Base-by-base conservation (phyloP, 192 early-diverging fungal genomes). In the Radiomyces spectabilis region DNA sequence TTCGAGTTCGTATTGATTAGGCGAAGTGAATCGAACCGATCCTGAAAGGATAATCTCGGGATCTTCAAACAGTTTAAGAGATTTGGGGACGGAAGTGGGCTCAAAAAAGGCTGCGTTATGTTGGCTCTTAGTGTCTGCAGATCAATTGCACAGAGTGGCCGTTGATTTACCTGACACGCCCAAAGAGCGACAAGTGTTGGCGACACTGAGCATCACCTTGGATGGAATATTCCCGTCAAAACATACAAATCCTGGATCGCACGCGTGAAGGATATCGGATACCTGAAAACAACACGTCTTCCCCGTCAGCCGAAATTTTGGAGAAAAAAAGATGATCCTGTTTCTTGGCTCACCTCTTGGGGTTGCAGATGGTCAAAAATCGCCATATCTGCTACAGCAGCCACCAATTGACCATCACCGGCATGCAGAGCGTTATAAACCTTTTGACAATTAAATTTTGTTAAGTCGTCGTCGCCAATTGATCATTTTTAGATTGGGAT, bases 361-460 rank as follows among this genome's bases (percentile, higher is more conserved):
- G 51, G 15, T 10, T 16, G 51, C 25, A 92, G 42, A 15, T 65
- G 48, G 12, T 69, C 75, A 63, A 91, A 89, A 16, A 96, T 83
- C 27, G 68, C 71, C 96, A 99, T 99, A 53, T 99, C 96, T 12
- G 93, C 94, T 0, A 97, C 87, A 2, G 91, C 96, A 7, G 77
- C 67, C 0, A 92, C 13, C 21, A 94, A 63, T 15, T 86, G 75
- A 7, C 96, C 96, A 29, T 79, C 58, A 1, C 69, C 38, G 13
- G 71, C 48, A 56, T 93, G 84, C 12, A 99, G 49, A 3, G 91
- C 86, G 44, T 81, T 94, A 67, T 95, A 95, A 10, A 62, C 59
- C 66, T 69, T 38, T 63, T 15, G 16, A 12, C 34, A 38, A 43
- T 13, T n/a, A n/a, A n/a, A n/a, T n/a, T n/a, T n/a, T n/a, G n/a